phyloP scores from a whole-genome alignment of 257 asterid genomes.

The Gynochthodes officinalis region DNA sequence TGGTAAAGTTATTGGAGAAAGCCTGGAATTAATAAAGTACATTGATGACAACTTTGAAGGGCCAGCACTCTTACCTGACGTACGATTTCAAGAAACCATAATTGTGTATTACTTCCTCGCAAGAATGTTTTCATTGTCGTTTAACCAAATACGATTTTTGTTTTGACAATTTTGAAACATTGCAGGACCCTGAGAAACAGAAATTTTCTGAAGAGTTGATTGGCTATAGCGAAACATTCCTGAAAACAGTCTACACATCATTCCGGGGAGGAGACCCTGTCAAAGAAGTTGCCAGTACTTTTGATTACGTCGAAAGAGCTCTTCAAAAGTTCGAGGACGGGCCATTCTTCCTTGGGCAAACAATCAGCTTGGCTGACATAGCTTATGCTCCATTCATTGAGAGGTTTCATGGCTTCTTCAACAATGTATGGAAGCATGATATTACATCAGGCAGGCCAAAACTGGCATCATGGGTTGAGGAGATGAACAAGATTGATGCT shows the following conservation, averaged over 20 bases:
- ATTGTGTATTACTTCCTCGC: too few species aligned
- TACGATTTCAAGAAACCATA: slow-evolving; percentile 26
- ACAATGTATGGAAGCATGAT: slow-evolving; percentile 42
- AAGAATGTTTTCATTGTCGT: too few species aligned
- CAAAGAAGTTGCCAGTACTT: slow-evolving; percentile 39
- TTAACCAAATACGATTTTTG: too few species aligned
- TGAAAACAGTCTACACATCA: slow-evolving; percentile 29
- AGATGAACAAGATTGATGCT: slow-evolving; percentile 54
- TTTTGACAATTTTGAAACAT: background rate
- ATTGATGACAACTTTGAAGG: slow-evolving; percentile 53
- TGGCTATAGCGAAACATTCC: slow-evolving; percentile 43
- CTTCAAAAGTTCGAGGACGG: slow-evolving; percentile 49
- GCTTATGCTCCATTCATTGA: slow-evolving; percentile 61
- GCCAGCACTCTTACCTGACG: slow-evolving; percentile 44
- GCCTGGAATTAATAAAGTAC: slow-evolving; percentile 52
- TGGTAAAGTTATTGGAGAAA: slow-evolving; percentile 51
- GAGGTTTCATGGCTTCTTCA: slow-evolving; percentile 51
- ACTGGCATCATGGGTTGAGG: slow-evolving; percentile 55
- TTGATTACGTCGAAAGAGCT: slow-evolving; percentile 55
- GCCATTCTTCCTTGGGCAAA: slow-evolving; percentile 57
- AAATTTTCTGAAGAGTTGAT: slow-evolving; percentile 56
- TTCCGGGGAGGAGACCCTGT: slow-evolving; percentile 47
- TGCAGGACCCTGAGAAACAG: slow-evolving; percentile 44
- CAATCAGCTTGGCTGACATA: slow-evolving; percentile 57
- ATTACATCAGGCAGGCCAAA: slow-evolving; percentile 57